phyloP scores from a whole-genome alignment of 2,329 filamentous ascomycete species.

The Sclerotinia borealis region DNA sequence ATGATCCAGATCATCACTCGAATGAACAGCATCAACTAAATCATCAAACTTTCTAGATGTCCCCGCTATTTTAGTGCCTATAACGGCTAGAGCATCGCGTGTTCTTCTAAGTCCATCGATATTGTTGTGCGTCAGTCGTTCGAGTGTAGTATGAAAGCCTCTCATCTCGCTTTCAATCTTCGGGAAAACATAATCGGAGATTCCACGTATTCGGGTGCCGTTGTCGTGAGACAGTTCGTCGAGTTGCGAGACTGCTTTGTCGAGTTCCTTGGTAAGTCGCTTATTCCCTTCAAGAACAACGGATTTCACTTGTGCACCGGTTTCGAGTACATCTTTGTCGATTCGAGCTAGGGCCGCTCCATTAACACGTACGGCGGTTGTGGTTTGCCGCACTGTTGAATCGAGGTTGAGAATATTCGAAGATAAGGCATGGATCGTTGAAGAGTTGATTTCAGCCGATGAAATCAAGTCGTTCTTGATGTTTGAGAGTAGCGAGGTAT shows the following conservation, averaged over 20 bases:
- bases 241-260: conserved; percentile 13
- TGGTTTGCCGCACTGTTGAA: conserved; percentile 11
- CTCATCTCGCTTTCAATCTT: conserved; percentile 18
- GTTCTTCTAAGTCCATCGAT: conserved; percentile 8
- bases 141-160: conserved; percentile 5
- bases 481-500: conserved; percentile 1
- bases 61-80: conserved; percentile 19
- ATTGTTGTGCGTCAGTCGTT: conserved; percentile 9
- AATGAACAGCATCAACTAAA: conserved; percentile 19
- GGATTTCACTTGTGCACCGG: conserved; percentile 20
- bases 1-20: conserved; percentile 9
- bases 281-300: conserved; percentile 16
- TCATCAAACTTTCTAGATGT: conserved; percentile 23
- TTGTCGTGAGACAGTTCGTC: conserved; percentile 21
- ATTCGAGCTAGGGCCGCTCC: conserved; percentile 22
- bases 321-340: conserved; percentile 22
- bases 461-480: conserved; percentile 11
- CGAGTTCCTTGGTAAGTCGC: conserved; percentile 14
- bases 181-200: conserved; percentile 21
- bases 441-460: conserved; percentile 5
- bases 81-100: conserved; percentile 19
- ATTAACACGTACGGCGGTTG: conserved; percentile 21
- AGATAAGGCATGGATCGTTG: conserved; percentile 13
- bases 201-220: conserved; percentile 17
- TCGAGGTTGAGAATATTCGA: conserved; percentile 11